Evolutionary conservation across 495 filamentous ascomycete genomes (phyloP), one percentile per base, ranked within the genome.

Genomic region (Immersiella caudata): DNA sequence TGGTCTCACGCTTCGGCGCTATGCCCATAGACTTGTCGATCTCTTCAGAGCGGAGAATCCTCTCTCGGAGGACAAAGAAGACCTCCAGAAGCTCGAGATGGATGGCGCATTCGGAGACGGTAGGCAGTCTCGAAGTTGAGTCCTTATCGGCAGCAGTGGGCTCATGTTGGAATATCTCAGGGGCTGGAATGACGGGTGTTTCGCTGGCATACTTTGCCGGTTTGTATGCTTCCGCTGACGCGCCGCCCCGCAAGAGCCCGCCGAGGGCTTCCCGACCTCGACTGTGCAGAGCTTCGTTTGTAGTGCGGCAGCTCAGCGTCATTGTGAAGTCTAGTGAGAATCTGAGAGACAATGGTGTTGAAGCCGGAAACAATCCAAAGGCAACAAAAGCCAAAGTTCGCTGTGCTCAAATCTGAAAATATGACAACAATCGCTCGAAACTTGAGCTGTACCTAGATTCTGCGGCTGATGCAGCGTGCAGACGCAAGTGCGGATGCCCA

Each of bases 81-180:
- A 33, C 33, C 24, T 65, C 63, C 21, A 65, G 52, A 0, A 65
- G 54, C 35, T 65, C 63, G 51, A 65, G 52, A 56, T 65, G 63
- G 16, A 56, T 56, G 20, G 63, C 63, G 22, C 52, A 59, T 50
- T 65, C 63, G 27, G 63, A 65, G 18, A 56, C 11, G 0, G 22
- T 55, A 16, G 63, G 63, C 18, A 59, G 12, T 46, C 63, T 21
- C 0, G 50, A 21, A 16, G 7, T n/a, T 25, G 18, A 3, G 60
- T 50, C 60, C 2, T 25, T 49, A 21, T n/a, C 14, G 54, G 40
- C 4, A 35, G 16, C 27, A 8, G 7, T 2, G 21, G 56, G 4
- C 21, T 49, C 21, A 6, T 49, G 1, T 0, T 27, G 35, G 36
- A 65, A 65, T 21, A 65, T 65, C 3, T 57, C 54, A 21, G 63